Evolutionary conservation across 2,329 filamentous ascomycete species (phyloP), one percentile per base, ranked within the genome.

Genomic region (Aphanocladium album): DNA sequence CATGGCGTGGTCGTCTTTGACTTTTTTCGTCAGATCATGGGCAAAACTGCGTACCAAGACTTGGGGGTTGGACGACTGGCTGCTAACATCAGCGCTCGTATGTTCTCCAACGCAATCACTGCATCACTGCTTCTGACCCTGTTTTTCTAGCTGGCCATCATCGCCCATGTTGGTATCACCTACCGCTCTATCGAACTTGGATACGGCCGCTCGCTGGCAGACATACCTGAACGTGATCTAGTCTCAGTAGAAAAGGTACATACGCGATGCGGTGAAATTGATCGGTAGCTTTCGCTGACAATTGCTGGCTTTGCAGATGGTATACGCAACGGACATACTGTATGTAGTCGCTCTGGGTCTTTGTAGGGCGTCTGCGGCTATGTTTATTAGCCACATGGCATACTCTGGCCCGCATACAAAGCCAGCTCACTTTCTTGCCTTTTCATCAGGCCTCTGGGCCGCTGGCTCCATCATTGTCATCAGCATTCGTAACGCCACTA

Each of bases 11-110:
- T 63, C 63, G 17, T 35, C 49, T 2, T 39, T 61, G 45, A 50
- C 53, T 17, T 64, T 63, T 46, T 50, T 45, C 5, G 53, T 63
- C 5, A 57, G 63, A 16, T 45, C 46, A n/a, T 64, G 63, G 63
- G 60, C 63, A 21, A 64, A 63, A 52, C 16, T 60, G 23, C 46
- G 59, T 7, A 58, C 59, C 5, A 64, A 64, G 45, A 60, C 51
- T 23, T 64, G 62, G 62, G 63, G 62, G 5, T 27, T 59, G 16
- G 63, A 64, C 27, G 63, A 64, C 39, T 63, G 54, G 16, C 45
- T 12, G 17, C 37, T 63, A 35, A 51, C 56, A 2, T 33, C 47
- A 16, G 60, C 63, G 23, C 45, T 64, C 21, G 63, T 64, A 58
- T 23, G 4, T n/a, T 12, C 16, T 4, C 5, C 27, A 6, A 17